Evolutionary conservation across 495 filamentous ascomycete species (phyloP), one percentile per base, ranked within the genome.

Genomic region (Podospora conica): DNA sequence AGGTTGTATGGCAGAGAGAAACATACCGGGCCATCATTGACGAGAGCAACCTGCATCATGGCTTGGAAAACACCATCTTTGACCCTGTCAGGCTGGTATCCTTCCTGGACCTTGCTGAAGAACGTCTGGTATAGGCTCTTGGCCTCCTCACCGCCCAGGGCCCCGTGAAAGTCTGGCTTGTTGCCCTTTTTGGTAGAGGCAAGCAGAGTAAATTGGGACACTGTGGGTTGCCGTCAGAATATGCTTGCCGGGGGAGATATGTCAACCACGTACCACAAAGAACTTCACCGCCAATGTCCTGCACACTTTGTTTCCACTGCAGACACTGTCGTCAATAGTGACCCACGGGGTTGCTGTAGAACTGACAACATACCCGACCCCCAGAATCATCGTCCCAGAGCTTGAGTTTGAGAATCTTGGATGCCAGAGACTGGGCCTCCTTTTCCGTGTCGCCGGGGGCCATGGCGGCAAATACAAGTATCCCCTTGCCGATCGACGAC

Each of bases 161-260:
- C 94, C 22, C 90, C 90, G 74, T 97, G 96, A 70, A 99, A 99
- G 74, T 96, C 90, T 15, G 96, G 96, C 76, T 96, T 96, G 72
- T 85, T 91, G 66, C 94, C 94, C 77, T 97, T 98, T 75, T 93
- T 96, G 33, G 92, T 91, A 56, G 88, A 89, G 61, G 91, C 96
- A 53, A 94, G 87, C 31, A 99, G 86, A 11, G 96, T 99, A 73
- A 99, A 99, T 77, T 99, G 96, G 9, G 96, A 97, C n/a, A 99
- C 96, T 93, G 74, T 7, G 27, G 60, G 31, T 29, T 15, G 24
- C 58, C 28, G 31, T 66, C 29, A 66, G 10, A 21, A 18, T 9
- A 29, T n/a, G 55, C 23, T 61, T 3, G 23, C 10, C 25, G n/a
- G 9, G 11, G 20, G 40, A 27, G 24, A 24, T 15, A 24, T n/a